Base-by-base conservation (phyloP, 495 filamentous ascomycete species). In the Penicilliopsis zonata region DNA sequence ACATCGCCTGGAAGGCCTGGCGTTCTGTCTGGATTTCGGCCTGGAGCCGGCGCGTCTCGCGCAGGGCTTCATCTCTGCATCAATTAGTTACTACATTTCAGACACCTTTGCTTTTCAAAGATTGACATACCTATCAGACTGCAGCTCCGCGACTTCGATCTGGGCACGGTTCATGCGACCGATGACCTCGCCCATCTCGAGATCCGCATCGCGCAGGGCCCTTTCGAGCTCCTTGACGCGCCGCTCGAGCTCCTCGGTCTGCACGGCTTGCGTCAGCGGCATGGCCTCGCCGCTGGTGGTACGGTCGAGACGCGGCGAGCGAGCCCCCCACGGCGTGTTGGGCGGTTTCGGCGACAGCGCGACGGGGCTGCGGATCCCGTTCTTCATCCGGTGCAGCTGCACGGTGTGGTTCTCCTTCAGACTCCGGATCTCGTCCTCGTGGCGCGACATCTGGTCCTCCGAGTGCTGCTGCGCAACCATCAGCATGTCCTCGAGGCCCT, bases 101-200 rank as follows among this genome's bases (percentile, higher is more conserved):
- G 20, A 29, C 1, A 3, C 30, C 20, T 6, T 15, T 12, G 25
- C 9, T 13, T 33, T n/a, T n/a, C 15, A 13, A 14, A 31, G 19
- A 23, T 21, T 18, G 43, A 55, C 64, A 38, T 63, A 80, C 77
- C 86, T 75, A 59, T 92, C 81, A 57, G 81, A 81, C 57, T 95
- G 87, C 32, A 98, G 67, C 46, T 86, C 76, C 49, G 86, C 74
- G 22, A 98, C 90, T 57, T 94, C 86, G 35, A 94, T 86, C 62
- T 96, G 90, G 5, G 88, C 86, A 37, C 74, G 66, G 57, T 86
- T 94, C 86, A 98, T 94, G 34, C 81, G 69, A 34, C 78, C 66
- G 10, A 98, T 82, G 2, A 95, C 88, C 53, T 90, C 81, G 49
- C 88, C 74, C 90, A 98, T 95, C 65, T 95, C 88, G 35, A 65